phyloP scores from a whole-genome alignment of 1,284 basidiomycete species.

The Meira miltonrushii region DNA sequence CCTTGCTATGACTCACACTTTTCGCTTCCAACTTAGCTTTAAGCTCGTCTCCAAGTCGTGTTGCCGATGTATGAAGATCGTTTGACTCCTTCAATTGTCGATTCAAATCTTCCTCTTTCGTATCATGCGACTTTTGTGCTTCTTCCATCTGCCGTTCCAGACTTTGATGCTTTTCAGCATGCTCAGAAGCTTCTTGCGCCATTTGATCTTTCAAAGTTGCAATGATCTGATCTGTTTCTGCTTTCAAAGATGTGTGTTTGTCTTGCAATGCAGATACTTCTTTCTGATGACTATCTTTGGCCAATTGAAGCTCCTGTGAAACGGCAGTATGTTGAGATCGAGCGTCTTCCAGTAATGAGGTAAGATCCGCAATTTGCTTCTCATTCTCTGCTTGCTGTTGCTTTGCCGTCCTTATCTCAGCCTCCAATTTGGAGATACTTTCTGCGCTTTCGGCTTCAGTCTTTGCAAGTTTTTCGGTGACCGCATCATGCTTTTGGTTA shows the following conservation, averaged over 20 bases:
- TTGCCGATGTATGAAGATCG: constrained; percentile 13
- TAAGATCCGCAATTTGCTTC: not conserved
- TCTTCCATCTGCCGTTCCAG: not conserved
- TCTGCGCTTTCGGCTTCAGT: not conserved
- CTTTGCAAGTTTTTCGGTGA: not conserved
- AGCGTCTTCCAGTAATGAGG: not conserved
- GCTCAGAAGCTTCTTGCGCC: not conserved
- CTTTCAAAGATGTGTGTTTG: not conserved
- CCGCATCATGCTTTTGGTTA: not conserved
- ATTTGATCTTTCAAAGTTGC: not conserved
- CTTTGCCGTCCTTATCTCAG: not conserved
- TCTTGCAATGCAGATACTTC: not conserved
- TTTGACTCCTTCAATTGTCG: constrained; percentile 11
- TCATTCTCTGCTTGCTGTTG: not conserved
- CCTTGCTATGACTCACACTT: not conserved
- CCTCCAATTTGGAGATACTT: not conserved
- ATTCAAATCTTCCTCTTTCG: constrained; percentile 13
- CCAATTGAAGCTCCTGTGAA: constrained; percentile 12
- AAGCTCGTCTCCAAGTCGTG: constrained; percentile 3
- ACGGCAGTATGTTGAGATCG: not conserved
- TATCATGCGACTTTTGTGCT: constrained; percentile 7
- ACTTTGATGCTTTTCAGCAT: not conserved
- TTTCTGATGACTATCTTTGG: not conserved
- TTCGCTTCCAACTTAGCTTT: constrained; percentile 11
- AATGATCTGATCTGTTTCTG: not conserved